Evolutionary conservation across 441 rosid genomes (phyloP), one percentile per base, ranked within the genome.

Genomic region (Hura crepitans): DNA sequence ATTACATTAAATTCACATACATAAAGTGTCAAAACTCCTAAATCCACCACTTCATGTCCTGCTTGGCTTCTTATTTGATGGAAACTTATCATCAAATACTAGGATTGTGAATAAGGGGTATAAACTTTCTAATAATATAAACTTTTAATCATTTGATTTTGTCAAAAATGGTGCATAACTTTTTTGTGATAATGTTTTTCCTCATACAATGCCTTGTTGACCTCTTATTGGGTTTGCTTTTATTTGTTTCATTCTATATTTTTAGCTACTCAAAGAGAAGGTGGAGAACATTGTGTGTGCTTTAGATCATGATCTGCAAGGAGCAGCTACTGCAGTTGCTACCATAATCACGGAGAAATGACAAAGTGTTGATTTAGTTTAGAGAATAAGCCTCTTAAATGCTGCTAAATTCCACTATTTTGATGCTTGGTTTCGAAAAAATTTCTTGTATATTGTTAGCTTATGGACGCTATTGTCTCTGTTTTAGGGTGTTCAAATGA

Each of bases 311-410:
- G 80, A 87, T 76, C 96, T 91, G 65, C 92, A 85, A 81, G 99
- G 90, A 71, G 88, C 85, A 66, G 99, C 97, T 77, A 82, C 97
- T 42, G 69, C 71, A 2, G 93, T 89, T 73, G 97, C 97, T 64
- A 85, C 87, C 46, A 71, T 79, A 63, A 91, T 92, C 46, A 84
- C 94, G 69, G 84, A 69, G 66, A 94, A 87, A 80, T 92, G 96
- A 65, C 90, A 81, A 73, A 87, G 85, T 58, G 94, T 87, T 53
- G 97, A 92, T 77, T 79, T 94, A 65, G 96, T 91, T 68, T 90
- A 85, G 96, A 91, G 85, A 83, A 60, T 81, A 94, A 90, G 83
- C 90, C 96, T 15, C 77, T 94, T 47, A 94, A 89, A 83, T 91
- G 99, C 91, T 86, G 85, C 54, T 28, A 1, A 54, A 22, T 25